Conservation (phyloP, 2,329 filamentous ascomycete species). For the Monilinia aucupariae region DNA sequence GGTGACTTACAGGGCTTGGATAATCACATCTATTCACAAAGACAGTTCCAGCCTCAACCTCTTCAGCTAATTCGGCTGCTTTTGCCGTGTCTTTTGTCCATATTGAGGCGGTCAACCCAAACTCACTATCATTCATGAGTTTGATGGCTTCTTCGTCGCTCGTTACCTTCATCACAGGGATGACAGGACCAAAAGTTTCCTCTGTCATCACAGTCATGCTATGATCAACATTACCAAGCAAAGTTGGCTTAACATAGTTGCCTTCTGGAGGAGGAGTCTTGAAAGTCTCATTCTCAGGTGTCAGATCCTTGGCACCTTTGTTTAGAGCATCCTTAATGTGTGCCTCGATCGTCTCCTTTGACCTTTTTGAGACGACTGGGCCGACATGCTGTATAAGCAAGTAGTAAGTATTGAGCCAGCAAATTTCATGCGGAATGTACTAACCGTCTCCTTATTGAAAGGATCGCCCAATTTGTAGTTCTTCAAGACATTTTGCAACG, state of each 20-base stretch:
- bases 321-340: slow-evolving; percentile 78
- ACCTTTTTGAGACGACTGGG: slow-evolving; percentile 77
- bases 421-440: background rate
- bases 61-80: slow-evolving; percentile 70
- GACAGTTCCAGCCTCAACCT: slow-evolving; percentile 87
- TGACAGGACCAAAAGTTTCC: slow-evolving; percentile 91
- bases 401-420: slow-evolving; percentile 11
- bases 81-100: slow-evolving; percentile 84
- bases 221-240: slow-evolving; percentile 75
- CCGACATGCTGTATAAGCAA: slow-evolving; percentile 55
- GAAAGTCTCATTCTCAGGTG: slow-evolving; percentile 77
- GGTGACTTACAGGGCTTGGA: slow-evolving; percentile 71
- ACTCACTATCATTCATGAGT: slow-evolving; percentile 92
- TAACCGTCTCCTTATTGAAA: slow-evolving; percentile 59
- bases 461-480: slow-evolving; percentile 88
- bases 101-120: slow-evolving; percentile 91
- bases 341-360: slow-evolving; percentile 67
- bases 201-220: slow-evolving; percentile 85
- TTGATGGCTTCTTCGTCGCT: slow-evolving; percentile 73
- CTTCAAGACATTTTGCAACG: slow-evolving; percentile 71
- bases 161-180: slow-evolving; percentile 82
- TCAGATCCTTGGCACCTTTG: slow-evolving; percentile 79
- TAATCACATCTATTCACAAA: slow-evolving; percentile 95
- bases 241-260: slow-evolving; percentile 82
- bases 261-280: slow-evolving; percentile 65